phyloP scores from a whole-genome alignment of 129 eudicot species.

The Helianthus tuberosus region DNA sequence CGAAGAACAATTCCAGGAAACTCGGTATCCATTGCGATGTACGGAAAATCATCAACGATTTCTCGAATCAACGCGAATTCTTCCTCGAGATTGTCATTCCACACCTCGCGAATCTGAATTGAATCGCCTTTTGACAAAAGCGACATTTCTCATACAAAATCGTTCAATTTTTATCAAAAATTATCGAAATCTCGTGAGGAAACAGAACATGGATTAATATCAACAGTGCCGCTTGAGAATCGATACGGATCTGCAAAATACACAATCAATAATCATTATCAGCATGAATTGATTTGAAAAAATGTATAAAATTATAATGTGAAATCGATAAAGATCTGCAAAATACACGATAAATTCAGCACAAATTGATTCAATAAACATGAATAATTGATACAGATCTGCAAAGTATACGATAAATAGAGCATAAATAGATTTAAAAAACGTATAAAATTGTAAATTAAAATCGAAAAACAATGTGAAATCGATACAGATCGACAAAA shows the following conservation, averaged over 20 bases:
- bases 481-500: too few species aligned
- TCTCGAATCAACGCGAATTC: slow-evolving; percentile 69
- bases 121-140: slow-evolving; percentile 66
- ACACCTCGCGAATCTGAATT: slow-evolving; percentile 78
- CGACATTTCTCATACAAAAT: slow-evolving; percentile 52
- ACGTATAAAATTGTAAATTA: too few species aligned
- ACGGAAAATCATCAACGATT: slow-evolving; percentile 66
- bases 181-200: slow-evolving; percentile 1
- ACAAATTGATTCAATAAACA: too few species aligned
- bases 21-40: slow-evolving; percentile 87
- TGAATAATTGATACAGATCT: too few species aligned
- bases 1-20: slow-evolving; percentile 83
- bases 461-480: too few species aligned
- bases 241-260: slow-evolving; percentile 26
- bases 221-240: slow-evolving; percentile 1
- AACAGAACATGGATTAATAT: not conserved
- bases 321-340: not conserved
- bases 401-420: too few species aligned
- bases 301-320: not conserved
- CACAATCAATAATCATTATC: not conserved
- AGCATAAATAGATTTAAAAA: too few species aligned
- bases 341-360: too few species aligned
- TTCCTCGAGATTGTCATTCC: slow-evolving; percentile 72
- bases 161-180: slow-evolving; percentile 3
- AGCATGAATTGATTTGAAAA: not conserved